These are phyloP conservation scores for Glycyrrhiza uralensis DNA, from an alignment of 306 rosid species.

Conservation along the genomic window DNA sequence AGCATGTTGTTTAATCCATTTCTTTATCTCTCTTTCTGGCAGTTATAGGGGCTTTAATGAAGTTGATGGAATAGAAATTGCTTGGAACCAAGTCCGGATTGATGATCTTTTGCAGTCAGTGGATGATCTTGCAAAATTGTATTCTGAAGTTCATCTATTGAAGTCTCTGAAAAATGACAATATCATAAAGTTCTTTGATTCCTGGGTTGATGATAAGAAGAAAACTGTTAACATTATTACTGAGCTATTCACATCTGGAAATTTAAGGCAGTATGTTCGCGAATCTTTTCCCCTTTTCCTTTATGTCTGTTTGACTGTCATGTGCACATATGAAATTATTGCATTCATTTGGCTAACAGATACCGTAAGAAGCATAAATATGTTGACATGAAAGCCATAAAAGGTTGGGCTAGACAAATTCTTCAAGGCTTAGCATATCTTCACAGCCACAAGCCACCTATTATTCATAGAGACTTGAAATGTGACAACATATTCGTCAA, in stretches of 20 bases:
- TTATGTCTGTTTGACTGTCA: not conserved
- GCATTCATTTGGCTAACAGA: slow-evolving; percentile 40
- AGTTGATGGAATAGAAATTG: too few species aligned
- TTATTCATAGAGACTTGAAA: slow-evolving; percentile 75
- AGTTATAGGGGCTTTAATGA: too few species aligned
- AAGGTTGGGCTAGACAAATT: too few species aligned
- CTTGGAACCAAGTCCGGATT: too few species aligned
- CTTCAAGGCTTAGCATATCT: slow-evolving; percentile 71
- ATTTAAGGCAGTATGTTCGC: slow-evolving; percentile 67
- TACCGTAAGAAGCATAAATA: too few species aligned
- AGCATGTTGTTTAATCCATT: too few species aligned
- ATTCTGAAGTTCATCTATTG: slow-evolving; percentile 64
- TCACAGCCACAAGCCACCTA: too few species aligned
- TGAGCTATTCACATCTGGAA: slow-evolving; percentile 84
- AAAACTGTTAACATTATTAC: slow-evolving; percentile 75
- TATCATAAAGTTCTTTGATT: slow-evolving; percentile 72
- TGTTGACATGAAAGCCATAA: slow-evolving; percentile 74
- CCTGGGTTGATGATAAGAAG: slow-evolving; percentile 74
- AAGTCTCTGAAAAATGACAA: slow-evolving; percentile 69
- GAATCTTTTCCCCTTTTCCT: not conserved
- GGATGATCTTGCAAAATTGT: too few species aligned
- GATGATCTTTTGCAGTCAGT: too few species aligned
- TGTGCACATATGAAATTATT: slow-evolving; percentile 7
- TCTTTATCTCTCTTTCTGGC: too few species aligned
- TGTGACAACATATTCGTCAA: slow-evolving; percentile 83